phyloP scores from a whole-genome alignment of 2,329 filamentous ascomycete genomes.

The Furcasterigmium sp. region DNA sequence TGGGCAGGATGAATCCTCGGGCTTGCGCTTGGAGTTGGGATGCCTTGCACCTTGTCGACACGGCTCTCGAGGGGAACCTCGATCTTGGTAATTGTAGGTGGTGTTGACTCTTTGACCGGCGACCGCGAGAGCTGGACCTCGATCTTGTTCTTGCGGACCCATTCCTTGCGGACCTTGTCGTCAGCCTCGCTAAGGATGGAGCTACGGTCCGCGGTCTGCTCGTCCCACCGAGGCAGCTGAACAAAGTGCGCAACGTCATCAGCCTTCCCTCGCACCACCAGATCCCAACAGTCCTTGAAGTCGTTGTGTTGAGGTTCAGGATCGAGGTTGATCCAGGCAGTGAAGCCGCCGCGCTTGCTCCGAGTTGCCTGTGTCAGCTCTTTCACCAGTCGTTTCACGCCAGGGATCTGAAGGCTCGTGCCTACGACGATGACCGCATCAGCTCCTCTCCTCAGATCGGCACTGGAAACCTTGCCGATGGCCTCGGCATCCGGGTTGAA shows the following conservation, averaged over 20 bases:
- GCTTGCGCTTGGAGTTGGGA: constrained; percentile 54
- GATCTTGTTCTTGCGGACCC: constrained; percentile 29
- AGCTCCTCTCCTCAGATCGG: constrained; percentile 78
- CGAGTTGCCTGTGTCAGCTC: constrained; percentile 88
- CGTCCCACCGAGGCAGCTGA: constrained; percentile 55
- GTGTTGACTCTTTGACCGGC: constrained; percentile 11
- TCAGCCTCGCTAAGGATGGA: constrained; percentile 40
- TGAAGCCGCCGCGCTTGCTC: constrained; percentile 74
- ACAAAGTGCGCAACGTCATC: constrained; percentile 79
- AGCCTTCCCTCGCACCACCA: constrained; percentile 80
- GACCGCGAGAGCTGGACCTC: constrained; percentile 34
- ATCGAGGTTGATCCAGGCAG: constrained; percentile 92
- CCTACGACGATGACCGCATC: constrained; percentile 94
- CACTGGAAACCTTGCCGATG: constrained; percentile 83
- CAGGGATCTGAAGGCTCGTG: constrained; percentile 91
- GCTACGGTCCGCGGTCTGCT: constrained; percentile 45
- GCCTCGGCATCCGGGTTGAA: constrained; percentile 95
- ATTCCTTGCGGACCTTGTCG: constrained; percentile 28
- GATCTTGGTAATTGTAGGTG: constrained; percentile 18
- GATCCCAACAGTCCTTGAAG: constrained; percentile 88
- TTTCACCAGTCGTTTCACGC: constrained; percentile 81
- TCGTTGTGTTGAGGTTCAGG: constrained; percentile 76
- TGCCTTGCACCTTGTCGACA: constrained; percentile 39
- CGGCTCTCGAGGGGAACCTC: constrained; percentile 25
- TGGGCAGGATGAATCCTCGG: constrained; percentile 39